These are phyloP conservation scores for Hypoxylon sp. DNA, from an alignment of 2,329 filamentous ascomycete species.

Conservation along the genomic window DNA sequence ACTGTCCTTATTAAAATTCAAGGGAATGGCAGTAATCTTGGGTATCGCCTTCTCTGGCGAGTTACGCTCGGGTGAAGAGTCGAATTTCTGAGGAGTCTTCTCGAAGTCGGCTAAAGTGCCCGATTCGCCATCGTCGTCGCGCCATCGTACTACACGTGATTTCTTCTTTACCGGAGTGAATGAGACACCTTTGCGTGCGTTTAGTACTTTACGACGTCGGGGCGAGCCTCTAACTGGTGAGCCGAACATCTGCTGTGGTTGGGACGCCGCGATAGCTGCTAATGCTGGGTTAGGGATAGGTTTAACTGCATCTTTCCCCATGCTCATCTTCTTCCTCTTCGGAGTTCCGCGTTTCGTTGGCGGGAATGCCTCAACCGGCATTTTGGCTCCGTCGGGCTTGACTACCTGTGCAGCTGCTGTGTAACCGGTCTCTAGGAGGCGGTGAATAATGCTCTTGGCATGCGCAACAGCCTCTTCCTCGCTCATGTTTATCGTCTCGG, in stretches of 20 bases:
- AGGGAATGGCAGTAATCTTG: conserved; percentile 66
- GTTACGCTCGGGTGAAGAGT: conserved; percentile 68
- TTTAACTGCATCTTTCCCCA: conserved; percentile 58
- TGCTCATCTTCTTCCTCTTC: conserved; percentile 74
- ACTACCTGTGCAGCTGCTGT: conserved; percentile 85
- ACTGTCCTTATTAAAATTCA: conserved; percentile 64
- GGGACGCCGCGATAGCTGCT: conserved; percentile 51
- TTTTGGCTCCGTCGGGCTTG: conserved; percentile 83
- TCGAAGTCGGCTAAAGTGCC: conserved; percentile 91
- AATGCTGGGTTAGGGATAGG: conserved; percentile 64
- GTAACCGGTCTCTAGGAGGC: conserved; percentile 83
- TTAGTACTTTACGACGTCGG: conserved; percentile 78
- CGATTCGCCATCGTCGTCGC: conserved; percentile 86
- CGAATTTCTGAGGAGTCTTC: conserved; percentile 83
- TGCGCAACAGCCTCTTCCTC: conserved; percentile 86
- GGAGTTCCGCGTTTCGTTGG: conserved; percentile 82
- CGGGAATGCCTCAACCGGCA: conserved; percentile 76
- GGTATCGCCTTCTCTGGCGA: conserved; percentile 67
- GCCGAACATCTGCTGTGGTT: conserved; percentile 59
- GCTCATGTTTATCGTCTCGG: conserved; percentile 84
- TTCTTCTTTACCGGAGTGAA: conserved; percentile 89
- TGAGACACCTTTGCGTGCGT: conserved; percentile 78
- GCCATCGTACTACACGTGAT: conserved; percentile 87
- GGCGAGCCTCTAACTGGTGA: conserved; percentile 85
- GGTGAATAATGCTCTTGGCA: conserved; percentile 82